Evolutionary conservation across 2,329 filamentous ascomycete species (phyloP), one percentile per base, ranked within the genome.

Genomic region (Pseudogymnoascus pannorum): DNA sequence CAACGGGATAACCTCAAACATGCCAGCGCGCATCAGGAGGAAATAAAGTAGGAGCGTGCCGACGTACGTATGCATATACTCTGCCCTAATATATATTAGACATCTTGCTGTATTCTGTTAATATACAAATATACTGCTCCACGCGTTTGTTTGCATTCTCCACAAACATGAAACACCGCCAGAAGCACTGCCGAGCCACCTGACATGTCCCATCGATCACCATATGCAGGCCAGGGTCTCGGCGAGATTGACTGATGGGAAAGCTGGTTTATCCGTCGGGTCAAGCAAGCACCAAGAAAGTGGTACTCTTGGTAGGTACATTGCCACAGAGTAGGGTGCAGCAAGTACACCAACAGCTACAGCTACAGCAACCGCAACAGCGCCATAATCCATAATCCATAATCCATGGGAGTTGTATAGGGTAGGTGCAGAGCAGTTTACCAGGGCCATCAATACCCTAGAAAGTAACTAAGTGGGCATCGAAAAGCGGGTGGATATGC

Each of bases 191-290:
- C 44, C 44, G 44, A 51, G 44, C 44, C 44, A 51, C 44, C 44
- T 51, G 44, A 51, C 42, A 48, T 48, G 42, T 48, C 42, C 42
- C 44, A 51, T 51, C 44, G 44, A 51, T 51, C 44, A 29, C 22
- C 44, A 51, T 29, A 51, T 51, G 44, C 44, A 29, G 14, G 44
- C 24, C 24, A 18, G 44, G 44, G 44, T 18, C 24, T 22, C 9
- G 44, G 44, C 44, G 24, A 51, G 24, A 51, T 51, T 51, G 44
- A 16, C 5, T 29, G n/a, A n/a, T 18, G 14, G 22, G 26, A 4
- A 7, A 7, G 26, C 26, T 29, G 40, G 44, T n/a, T 29, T 24
- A 24, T 18, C 14, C 11, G 16, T 51, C 44, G 7, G 16, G 44
- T 29, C 24, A 29, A 51, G 44, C 22, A 51, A 48, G 42, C 20